Evolutionary conservation across 148 eudicot genomes (phyloP).

Genomic region (Vaccinium darrowii): DNA sequence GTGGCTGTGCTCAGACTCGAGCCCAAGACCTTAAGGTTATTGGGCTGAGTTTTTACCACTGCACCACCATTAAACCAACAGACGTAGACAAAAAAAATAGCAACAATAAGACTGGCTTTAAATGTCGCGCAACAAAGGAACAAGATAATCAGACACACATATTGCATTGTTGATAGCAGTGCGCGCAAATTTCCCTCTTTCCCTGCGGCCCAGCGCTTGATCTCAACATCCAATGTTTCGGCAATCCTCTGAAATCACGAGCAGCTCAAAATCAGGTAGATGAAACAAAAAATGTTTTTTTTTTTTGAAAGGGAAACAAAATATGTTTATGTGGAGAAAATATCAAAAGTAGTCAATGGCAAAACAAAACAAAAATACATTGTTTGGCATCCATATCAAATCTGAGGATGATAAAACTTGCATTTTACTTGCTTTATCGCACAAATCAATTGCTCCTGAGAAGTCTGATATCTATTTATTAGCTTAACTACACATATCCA

Average conservation of each 20-base stretch:
- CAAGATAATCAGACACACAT: conserved; percentile 39
- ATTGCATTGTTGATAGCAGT: conserved; percentile 66
- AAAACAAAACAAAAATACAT: background rate
- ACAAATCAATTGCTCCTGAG: background rate
- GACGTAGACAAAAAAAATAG: background rate
- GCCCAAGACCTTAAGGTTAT: no score
- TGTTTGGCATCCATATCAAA: background rate
- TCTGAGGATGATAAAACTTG: conserved; percentile 2
- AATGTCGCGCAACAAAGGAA: background rate
- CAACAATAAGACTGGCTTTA: conserved; percentile 4
- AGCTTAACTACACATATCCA: background rate
- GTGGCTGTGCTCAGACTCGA: no score
- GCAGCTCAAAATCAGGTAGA: conserved; percentile 17
- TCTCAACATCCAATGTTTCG: conserved; percentile 57
- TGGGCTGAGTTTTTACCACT: no score
- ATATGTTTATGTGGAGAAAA: background rate
- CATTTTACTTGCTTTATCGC: background rate
- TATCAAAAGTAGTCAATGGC: background rate
- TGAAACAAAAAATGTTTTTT: background rate
- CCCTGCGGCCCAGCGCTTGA: conserved; percentile 73
- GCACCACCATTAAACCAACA: background rate
- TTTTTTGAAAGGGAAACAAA: background rate
- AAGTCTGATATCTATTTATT: background rate
- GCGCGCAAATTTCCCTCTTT: conserved; percentile 79
- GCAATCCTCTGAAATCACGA: conserved; percentile 48